Evolutionary conservation across 768 basidiomycete species (phyloP).

Genomic region (Boletus barrowsii): DNA sequence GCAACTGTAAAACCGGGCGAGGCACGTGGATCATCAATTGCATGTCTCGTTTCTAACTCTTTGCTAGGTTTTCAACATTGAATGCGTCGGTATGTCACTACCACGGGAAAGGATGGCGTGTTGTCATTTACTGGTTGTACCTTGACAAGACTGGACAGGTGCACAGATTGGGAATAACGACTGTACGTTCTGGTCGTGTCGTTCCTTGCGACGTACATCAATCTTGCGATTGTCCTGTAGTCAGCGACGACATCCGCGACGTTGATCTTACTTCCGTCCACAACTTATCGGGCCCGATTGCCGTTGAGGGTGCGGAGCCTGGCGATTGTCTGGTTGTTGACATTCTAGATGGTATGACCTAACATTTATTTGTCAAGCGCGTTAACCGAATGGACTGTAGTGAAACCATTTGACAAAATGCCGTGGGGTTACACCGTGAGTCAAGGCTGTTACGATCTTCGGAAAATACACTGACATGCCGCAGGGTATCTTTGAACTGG

Average conservation of each 20-base stretch:
- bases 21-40: slow-evolving; percentile 25
- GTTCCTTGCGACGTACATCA: background rate
- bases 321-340: slow-evolving; percentile 80
- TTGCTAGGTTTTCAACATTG: slow-evolving; percentile 61
- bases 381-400: slow-evolving; percentile 30
- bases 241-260: slow-evolving; percentile 63
- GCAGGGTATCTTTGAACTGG: slow-evolving; percentile 70
- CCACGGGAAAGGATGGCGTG: background rate
- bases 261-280: slow-evolving; percentile 66
- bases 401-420: slow-evolving; percentile 68
- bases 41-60: background rate
- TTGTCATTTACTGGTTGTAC: background rate
- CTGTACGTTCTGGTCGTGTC: slow-evolving; percentile 36
- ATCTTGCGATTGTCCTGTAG: slow-evolving; percentile 28
- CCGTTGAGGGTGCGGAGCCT: slow-evolving; percentile 72
- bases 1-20: slow-evolving; percentile 63
- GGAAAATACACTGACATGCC: background rate
- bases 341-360: slow-evolving; percentile 61
- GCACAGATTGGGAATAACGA: slow-evolving; percentile 78
- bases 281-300: slow-evolving; percentile 74
- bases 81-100: slow-evolving; percentile 55
- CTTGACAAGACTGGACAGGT: slow-evolving; percentile 65
- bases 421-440: slow-evolving; percentile 77
- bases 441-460: background rate
- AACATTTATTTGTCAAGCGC: background rate